Conservation (phyloP, 2,329 filamentous ascomycete genomes). For the Furcasterigmium sp. region DNA sequence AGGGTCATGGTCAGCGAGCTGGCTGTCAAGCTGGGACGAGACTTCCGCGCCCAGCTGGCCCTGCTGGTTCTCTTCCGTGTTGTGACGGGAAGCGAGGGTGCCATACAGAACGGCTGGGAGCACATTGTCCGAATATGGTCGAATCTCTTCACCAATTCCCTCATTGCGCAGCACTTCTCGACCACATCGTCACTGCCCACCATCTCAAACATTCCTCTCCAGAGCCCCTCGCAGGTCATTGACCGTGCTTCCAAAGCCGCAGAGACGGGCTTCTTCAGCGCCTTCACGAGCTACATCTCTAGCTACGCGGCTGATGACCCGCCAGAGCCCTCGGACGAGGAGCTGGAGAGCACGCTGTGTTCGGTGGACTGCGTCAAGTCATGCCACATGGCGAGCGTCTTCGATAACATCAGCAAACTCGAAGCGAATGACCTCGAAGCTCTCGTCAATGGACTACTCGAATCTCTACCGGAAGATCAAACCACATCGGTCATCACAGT, state of each 20-base stretch:
- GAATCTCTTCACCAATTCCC: conserved; percentile 92
- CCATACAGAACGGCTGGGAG: conserved; percentile 74
- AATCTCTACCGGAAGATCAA: conserved; percentile 80
- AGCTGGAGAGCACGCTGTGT: conserved; percentile 90
- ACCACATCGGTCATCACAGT: conserved; percentile 77
- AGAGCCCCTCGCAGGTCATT: conserved; percentile 87
- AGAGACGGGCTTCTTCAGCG: conserved; percentile 85
- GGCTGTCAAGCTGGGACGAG: conserved; percentile 88
- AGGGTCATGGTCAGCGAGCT: conserved; percentile 98
- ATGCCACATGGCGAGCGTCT: conserved; percentile 77
- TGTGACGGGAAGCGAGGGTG: conserved; percentile 74
- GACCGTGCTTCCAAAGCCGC: conserved; percentile 74
- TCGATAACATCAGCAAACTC: conserved; percentile 65
- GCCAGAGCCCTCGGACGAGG: conserved; percentile 93
- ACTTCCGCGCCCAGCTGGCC: conserved; percentile 89
- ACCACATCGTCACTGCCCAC: conserved; percentile 58
- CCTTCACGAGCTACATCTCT: conserved; percentile 95
- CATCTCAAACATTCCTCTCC: conserved; percentile 78
- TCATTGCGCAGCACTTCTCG: conserved; percentile 76
- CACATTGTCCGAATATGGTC: conserved; percentile 86
- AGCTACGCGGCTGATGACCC: conserved; percentile 98
- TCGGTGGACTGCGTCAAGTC: conserved; percentile 92
- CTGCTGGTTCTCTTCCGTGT: conserved; percentile 95
- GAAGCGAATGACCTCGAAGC: conserved; percentile 27
- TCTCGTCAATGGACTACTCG: conserved; percentile 65